These are phyloP conservation scores for Mycogone perniciosa DNA, from an alignment of 2,329 filamentous ascomycete species.

Conservation along the genomic window DNA sequence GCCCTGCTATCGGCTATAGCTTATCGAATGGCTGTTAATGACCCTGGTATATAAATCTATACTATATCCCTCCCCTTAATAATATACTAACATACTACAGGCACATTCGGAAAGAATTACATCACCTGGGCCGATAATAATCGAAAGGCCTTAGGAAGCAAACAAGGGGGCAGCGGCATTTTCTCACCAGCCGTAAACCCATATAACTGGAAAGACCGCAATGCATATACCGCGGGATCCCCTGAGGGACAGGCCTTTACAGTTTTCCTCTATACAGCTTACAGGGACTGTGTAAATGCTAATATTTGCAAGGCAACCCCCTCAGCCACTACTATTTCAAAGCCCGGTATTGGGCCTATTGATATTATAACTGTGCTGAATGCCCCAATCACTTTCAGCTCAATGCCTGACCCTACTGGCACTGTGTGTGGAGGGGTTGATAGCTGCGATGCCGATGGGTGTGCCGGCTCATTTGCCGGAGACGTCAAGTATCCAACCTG, in stretches of 20 bases:
- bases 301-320: not conserved
- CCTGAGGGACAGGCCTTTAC: constrained; percentile 14
- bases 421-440: too few relatives aligned
- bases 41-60: not conserved
- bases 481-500: too few relatives aligned
- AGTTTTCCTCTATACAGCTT: constrained; percentile 13
- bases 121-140: constrained; percentile 12
- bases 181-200: constrained; percentile 12
- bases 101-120: constrained; percentile 11
- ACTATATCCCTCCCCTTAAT: too few relatives aligned
- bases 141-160: constrained; percentile 1
- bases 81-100: too few relatives aligned
- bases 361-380: not conserved
- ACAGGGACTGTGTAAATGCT: constrained; percentile 11
- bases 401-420: too few relatives aligned
- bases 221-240: constrained; percentile 9
- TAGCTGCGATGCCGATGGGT: too few relatives aligned
- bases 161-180: constrained; percentile 6
- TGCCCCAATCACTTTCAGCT: too few relatives aligned
- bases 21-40: constrained; percentile 14
- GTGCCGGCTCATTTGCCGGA: too few relatives aligned
- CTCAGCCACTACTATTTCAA: constrained; percentile 13
- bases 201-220: constrained; percentile 10
- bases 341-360: not conserved
- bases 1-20: constrained; percentile 12